Percentiles rank a stretch among this genome's conserved stretches.
Evolutionary conservation across 1,284 basidiomycete species (phyloP).

Genomic region (Paramarasmius palmivorus): DNA sequence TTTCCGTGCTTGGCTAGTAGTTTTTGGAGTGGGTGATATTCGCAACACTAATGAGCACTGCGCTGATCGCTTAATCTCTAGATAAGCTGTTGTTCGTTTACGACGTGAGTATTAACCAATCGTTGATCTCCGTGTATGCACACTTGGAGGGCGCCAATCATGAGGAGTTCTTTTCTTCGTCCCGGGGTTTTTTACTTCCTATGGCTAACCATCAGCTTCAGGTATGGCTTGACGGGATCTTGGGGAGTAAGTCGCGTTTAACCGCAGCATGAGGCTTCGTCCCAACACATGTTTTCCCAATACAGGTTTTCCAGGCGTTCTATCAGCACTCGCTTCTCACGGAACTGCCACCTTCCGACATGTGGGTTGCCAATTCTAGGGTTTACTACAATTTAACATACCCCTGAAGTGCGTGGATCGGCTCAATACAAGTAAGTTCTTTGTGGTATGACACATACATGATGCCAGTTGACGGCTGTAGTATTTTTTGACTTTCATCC

Average conservation of each 20-base stretch:
- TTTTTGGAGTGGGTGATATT: slow-evolving; percentile 9
- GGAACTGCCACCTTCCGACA: slow-evolving; percentile 46
- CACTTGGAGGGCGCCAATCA: background rate
- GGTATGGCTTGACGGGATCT: background rate
- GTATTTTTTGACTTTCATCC: slow-evolving; percentile 42
- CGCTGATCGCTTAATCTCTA: background rate
- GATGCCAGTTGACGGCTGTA: slow-evolving; percentile 13
- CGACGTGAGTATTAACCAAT: background rate
- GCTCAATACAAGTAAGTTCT: slow-evolving; percentile 58
- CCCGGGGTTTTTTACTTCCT: background rate
- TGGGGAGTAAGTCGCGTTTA: slow-evolving; percentile 6
- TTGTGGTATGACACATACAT: background rate
- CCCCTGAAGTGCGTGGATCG: slow-evolving; percentile 65
- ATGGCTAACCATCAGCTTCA: background rate
- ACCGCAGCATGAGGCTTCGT: too few species aligned
- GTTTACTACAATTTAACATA: slow-evolving; percentile 1
- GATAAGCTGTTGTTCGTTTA: background rate
- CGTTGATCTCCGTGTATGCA: background rate
- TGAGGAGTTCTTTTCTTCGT: background rate
- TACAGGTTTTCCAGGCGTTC: slow-evolving; percentile 43
- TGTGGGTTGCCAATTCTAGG: slow-evolving; percentile 40
- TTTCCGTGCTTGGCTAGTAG: slow-evolving; percentile 13
- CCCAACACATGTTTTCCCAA: background rate
- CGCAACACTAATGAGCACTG: too few species aligned
- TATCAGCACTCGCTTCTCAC: slow-evolving; percentile 45